Percentiles rank a stretch among this genome's conserved stretches.
Evolutionary conservation across 129 eudicot species (phyloP).

Genomic region (Helianthus annuus): DNA sequence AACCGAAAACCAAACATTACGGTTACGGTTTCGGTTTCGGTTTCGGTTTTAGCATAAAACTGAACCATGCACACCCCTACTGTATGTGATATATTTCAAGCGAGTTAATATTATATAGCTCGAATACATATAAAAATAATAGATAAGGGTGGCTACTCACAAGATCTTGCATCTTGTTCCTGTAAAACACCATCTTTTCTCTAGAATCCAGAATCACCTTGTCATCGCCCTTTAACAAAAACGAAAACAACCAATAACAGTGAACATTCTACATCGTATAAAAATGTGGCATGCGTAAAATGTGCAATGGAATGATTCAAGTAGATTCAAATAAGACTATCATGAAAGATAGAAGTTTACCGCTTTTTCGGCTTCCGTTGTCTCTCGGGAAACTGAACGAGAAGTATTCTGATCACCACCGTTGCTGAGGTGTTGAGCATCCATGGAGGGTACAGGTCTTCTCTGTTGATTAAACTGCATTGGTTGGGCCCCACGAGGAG

Average conservation of each 20-base stretch:
- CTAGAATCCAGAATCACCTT: conserved; percentile 80
- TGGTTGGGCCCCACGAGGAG: conserved; percentile 52
- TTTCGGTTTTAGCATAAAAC: too few relatives aligned
- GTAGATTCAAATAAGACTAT: conserved; percentile 9
- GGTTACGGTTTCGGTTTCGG: too few relatives aligned
- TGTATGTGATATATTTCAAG: neutral
- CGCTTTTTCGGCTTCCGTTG: conserved; percentile 50
- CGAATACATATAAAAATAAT: neutral
- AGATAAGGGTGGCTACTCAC: conserved; percentile 50
- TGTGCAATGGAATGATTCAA: neutral
- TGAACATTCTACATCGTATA: conserved; percentile 12
- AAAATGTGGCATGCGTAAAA: neutral
- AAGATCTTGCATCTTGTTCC: conserved; percentile 96
- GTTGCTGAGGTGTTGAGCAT: conserved; percentile 43
- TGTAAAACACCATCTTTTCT: conserved; percentile 77
- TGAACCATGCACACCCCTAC: too few relatives aligned
- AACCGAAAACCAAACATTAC: too few relatives aligned
- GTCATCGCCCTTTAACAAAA: conserved; percentile 57
- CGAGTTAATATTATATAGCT: neutral
- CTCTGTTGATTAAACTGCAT: conserved; percentile 64
- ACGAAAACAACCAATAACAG: conserved; percentile 17
- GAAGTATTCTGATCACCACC: conserved; percentile 51
- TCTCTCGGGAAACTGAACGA: conserved; percentile 41
- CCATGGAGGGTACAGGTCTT: conserved; percentile 38
- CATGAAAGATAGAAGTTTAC: conserved; percentile 27